Conservation (phyloP, 352 stramenopile genomes). For the Phytophthora sansomeana region DNA sequence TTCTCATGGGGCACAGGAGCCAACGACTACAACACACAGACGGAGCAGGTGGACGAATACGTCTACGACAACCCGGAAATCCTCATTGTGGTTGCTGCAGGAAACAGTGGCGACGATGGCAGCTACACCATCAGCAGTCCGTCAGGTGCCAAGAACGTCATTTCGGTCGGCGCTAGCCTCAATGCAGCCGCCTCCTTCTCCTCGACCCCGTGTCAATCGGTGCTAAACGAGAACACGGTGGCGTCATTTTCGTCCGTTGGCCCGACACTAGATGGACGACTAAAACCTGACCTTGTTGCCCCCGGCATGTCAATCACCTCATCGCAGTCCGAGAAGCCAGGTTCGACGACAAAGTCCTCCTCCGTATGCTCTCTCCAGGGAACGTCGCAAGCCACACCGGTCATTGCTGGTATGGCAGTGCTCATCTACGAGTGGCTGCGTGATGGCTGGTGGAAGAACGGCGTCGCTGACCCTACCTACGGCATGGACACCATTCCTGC, state of each 20-base stretch:
- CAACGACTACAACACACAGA: constrained; percentile 73
- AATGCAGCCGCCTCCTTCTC: constrained; percentile 62
- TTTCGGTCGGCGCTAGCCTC: constrained; percentile 80
- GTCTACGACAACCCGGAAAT: constrained; percentile 84
- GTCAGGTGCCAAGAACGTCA: constrained; percentile 85
- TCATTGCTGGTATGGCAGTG: constrained; percentile 80
- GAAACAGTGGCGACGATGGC: constrained; percentile 82
- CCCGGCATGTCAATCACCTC: constrained; percentile 80
- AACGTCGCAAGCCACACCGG: constrained; percentile 87
- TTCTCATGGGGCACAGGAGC: constrained; percentile 76
- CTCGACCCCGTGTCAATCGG: constrained; percentile 50
- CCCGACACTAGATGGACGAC: constrained; percentile 68
- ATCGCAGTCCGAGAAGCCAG: constrained; percentile 60
- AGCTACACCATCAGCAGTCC: constrained; percentile 67
- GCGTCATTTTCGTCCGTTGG: constrained; percentile 78
- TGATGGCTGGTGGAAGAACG: constrained; percentile 83
- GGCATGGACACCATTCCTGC: constrained; percentile 68
- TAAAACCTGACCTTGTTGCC: constrained; percentile 84
- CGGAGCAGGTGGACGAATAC: constrained; percentile 67
- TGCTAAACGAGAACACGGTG: constrained; percentile 73
- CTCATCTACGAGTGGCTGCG: constrained; percentile 90
- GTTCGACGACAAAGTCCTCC: constrained; percentile 51
- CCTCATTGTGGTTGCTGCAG: constrained; percentile 82
- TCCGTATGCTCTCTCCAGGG: constrained; percentile 62
- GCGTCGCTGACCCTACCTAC: constrained; percentile 58